Evolutionary conservation across 805 yeast genomes (phyloP), one percentile per base, ranked within the genome.

Genomic region (Candida corydali): DNA sequence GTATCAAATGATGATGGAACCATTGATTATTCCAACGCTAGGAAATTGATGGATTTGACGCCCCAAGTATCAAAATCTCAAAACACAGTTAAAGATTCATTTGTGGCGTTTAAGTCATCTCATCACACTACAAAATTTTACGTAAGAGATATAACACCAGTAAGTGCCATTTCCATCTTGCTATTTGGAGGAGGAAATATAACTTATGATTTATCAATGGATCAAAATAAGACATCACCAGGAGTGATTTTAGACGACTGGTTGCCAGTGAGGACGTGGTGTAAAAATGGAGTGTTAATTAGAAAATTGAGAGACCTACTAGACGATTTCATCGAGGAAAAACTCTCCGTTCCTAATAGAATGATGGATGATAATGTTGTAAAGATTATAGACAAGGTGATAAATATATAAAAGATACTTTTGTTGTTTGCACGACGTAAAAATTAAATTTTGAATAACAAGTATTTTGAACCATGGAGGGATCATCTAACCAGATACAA

Each of bases 191-290:
- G 96, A 8, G 93, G 94, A 5, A 73, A 75, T 1, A 70, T 84
- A 14, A 57, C 67, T 26, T 82, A 80, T 52, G 86, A 83, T 47
- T 46, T 79, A 33, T 54, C 65, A 8, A 51, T 60, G 6, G 63
- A 73, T 1, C 51, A 57, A 5, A 73, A 74, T 1, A 70, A 64
- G 27, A 70, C 79, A 4, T 75, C 88, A 0, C 94, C 96, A 0
- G 97, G 97, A 16, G 75, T 93, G 24, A 78, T 87, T 7, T 63
- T 91, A 38, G 96, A 86, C 47, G 72, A 73, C n/a, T 89, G 98
- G 97, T 60, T 86, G 23, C 94, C 96, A 0, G 71, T 91, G 9
- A 70, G 86, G 43, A 86, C 96, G 1, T 91, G 97, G 97, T 83
- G 95, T 45, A 85, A 93, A 46, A 86, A 89, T 50, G 98, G 89